These are phyloP conservation scores for Fusarium sp. DNA, from an alignment of 2,329 filamentous ascomycete genomes.

Conservation along the genomic window DNA sequence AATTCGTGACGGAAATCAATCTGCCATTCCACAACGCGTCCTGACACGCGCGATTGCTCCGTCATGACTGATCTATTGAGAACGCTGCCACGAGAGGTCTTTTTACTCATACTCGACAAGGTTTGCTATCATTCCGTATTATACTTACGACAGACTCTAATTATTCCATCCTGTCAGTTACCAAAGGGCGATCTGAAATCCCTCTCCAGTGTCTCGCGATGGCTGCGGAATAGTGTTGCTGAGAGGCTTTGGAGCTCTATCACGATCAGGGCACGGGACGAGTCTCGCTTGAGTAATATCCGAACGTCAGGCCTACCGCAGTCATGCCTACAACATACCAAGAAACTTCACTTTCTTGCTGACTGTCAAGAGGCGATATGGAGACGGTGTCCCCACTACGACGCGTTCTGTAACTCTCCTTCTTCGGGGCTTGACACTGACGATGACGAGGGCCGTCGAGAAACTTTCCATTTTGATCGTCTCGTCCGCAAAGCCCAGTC, in stretches of 20 bases:
- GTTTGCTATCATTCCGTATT: neutral
- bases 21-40: too few species aligned
- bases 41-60: too few species aligned
- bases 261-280: neutral
- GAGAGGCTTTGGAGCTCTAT: neutral
- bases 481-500: too few species aligned
- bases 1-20: too few species aligned
- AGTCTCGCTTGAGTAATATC: neutral
- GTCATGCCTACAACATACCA: too few species aligned
- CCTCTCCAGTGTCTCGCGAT: neutral
- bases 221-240: neutral
- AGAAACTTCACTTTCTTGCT: too few species aligned
- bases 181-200: neutral
- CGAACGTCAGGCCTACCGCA: neutral
- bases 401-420: too few species aligned
- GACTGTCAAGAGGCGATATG: too few species aligned
- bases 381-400: too few species aligned
- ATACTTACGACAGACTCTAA: neutral
- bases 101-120: neutral
- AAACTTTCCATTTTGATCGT: too few species aligned
- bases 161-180: neutral
- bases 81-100: neutral
- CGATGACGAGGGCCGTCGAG: too few species aligned
- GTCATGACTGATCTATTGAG: neutral
- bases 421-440: too few species aligned